Base-by-base conservation (phyloP, 2,329 filamentous ascomycete species). In the Shiraia sp. region DNA sequence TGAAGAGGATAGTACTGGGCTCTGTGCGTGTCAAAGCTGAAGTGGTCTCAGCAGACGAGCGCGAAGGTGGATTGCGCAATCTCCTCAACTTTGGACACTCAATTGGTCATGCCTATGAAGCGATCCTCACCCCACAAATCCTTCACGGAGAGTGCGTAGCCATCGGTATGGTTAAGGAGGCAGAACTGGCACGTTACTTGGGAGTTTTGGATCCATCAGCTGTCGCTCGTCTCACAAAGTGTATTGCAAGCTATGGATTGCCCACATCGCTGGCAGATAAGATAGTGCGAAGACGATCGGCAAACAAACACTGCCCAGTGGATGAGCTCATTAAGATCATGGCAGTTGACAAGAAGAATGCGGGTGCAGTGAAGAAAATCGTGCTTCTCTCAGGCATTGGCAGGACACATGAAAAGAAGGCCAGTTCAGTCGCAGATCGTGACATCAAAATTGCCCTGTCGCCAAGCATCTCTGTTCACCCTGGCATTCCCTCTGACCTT, bases 321-420 rank as follows among this genome's bases (percentile, higher is more conserved):
- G 88, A 96, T 56, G 80, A 87, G 25, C 72, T 99, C 36, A 79
- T 99, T 42, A 80, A 86, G 53, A 95, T 95, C 67, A 99, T 99
- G 93, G 90, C 87, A 0, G 87, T 99, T 7, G 93, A 99, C 73
- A 99, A 99, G 80, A 99, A 99, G 77, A 99, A 99, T 54, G 88
- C 95, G 31, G 93, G 93, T 2, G 82, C 82, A 45, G 90, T 92
- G 71, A 99, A 99, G 78, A 97, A 96, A 73, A 87, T 99, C 50
- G 92, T 96, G 6, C 80, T 99, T 6, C 78, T 99, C 9, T 91
- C 90, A 1, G 87, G 87, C 10, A 95, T 99, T 64, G 93, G 93
- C 42, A 83, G 86, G 60, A 95, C 90, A 1, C 74, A 92, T 62
- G 93, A 99, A 72, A 86, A 83, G 40, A 88, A 86, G 68, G 93